Evolutionary conservation across 2,329 filamentous ascomycete species (phyloP).

Genomic region (Ascochyta koolunga): DNA sequence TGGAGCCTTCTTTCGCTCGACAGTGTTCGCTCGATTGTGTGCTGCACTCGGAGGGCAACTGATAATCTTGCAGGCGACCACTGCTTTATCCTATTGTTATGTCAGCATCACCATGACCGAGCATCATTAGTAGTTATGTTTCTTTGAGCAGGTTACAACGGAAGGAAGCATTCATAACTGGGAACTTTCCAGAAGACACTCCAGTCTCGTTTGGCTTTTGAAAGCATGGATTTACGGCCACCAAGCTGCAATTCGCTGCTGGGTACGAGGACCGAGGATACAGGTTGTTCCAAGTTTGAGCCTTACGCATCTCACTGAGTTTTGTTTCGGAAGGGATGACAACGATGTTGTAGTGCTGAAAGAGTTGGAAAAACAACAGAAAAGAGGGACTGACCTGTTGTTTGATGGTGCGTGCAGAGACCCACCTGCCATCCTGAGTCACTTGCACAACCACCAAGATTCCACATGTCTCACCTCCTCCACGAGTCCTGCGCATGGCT

Average conservation of each 20-base stretch:
- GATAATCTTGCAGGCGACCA: background rate
- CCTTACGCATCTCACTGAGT: background rate
- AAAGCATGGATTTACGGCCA: no score
- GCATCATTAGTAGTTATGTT: no score
- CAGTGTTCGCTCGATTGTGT: background rate
- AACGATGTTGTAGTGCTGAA: slow-evolving; percentile 4
- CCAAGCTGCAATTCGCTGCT: no score
- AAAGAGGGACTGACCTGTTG: background rate
- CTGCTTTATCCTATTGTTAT: background rate
- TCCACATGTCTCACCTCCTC: slow-evolving; percentile 6
- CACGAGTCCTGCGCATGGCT: slow-evolving; percentile 5
- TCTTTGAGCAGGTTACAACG: no score
- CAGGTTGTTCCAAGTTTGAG: background rate
- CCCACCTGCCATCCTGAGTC: background rate
- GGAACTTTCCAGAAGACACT: no score
- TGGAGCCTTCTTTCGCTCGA: background rate
- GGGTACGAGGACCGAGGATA: background rate
- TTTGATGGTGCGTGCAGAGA: background rate
- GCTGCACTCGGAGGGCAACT: background rate
- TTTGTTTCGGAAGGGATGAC: background rate
- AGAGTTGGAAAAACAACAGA: slow-evolving; percentile 12
- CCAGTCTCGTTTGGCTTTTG: no score
- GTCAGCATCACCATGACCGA: background rate
- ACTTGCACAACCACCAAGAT: slow-evolving; percentile 2
- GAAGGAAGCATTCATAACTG: no score